These are phyloP conservation scores for Clarireedia paspali DNA, from an alignment of 2,329 filamentous ascomycete species.

Conservation along the genomic window DNA sequence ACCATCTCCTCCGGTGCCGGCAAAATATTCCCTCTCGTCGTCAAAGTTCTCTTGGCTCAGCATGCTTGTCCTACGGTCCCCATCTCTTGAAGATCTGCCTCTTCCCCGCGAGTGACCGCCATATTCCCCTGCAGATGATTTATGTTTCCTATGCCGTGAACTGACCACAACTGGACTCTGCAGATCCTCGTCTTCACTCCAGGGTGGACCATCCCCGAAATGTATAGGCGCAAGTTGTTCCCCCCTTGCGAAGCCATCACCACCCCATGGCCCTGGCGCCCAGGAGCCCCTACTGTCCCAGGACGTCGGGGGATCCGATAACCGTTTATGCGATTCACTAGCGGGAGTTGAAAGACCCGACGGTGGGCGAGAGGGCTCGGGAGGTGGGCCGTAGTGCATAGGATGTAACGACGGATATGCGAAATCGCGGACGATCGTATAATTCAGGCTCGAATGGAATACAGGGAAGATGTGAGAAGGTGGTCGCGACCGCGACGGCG, in stretches of 20 bases:
- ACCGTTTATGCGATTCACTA: conserved; percentile 63
- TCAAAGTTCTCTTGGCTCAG: conserved; percentile 45
- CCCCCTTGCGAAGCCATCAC: conserved; percentile 46
- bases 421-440: conserved; percentile 92
- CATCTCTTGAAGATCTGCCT: conserved; percentile 38
- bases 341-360: conserved; percentile 80
- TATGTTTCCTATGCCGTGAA: conserved; percentile 79
- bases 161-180: conserved; percentile 82
- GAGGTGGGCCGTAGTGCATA: conserved; percentile 88
- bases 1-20: conserved; percentile 60
- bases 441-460: conserved; percentile 78
- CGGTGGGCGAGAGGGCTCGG: conserved; percentile 59
- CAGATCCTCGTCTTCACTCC: conserved; percentile 91
- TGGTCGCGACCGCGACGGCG: conserved; percentile 63
- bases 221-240: conserved; percentile 75
- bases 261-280: conserved; percentile 36
- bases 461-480: conserved; percentile 74
- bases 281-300: conserved; percentile 65
- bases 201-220: conserved; percentile 83
- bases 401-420: conserved; percentile 79
- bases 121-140: conserved; percentile 52
- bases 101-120: conserved; percentile 33
- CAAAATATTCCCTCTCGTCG: conserved; percentile 57
- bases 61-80: conserved; percentile 34
- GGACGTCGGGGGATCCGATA: conserved; percentile 72